Conservation (phyloP, 345 rosid genomes). For the Eucalyptus erythrocorys region DNA sequence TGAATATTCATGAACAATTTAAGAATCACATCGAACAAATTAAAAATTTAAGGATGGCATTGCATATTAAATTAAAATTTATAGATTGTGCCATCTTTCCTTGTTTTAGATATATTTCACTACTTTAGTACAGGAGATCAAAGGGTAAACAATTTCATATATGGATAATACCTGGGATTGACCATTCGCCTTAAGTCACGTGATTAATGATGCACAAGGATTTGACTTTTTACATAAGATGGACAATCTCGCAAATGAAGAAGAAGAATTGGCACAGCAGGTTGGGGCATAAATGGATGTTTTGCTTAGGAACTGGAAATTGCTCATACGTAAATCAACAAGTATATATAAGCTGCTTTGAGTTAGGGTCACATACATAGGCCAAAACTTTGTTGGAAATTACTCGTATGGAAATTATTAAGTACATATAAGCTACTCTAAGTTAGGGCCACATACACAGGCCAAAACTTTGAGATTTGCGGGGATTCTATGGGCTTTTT, state of each 20-base stretch:
- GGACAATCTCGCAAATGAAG: neutral
- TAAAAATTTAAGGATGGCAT: neutral
- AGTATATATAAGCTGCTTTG: neutral
- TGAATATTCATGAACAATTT: neutral
- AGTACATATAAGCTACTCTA: neutral
- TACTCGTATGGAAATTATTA: neutral
- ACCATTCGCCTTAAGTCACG: neutral
- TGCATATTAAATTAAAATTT: neutral
- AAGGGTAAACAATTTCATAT: neutral
- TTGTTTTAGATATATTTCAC: neutral
- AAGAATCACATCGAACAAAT: neutral
- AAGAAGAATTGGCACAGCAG: neutral
- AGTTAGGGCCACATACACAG: neutral
- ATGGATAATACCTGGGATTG: neutral
- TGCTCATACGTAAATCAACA: neutral
- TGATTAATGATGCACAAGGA: neutral
- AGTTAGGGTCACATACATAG: neutral
- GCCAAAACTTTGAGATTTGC: neutral
- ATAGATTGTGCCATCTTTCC: neutral
- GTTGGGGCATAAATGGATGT: neutral
- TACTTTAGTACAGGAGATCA: neutral
- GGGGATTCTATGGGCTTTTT: neutral
- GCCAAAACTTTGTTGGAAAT: neutral
- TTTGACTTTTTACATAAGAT: neutral
- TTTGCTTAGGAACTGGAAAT: neutral